A percentile compares a stretch with the other conserved stretches of the same genome.
Conservation (phyloP, 176 grass and related monocot genomes). For the Carex scoparia region DNA sequence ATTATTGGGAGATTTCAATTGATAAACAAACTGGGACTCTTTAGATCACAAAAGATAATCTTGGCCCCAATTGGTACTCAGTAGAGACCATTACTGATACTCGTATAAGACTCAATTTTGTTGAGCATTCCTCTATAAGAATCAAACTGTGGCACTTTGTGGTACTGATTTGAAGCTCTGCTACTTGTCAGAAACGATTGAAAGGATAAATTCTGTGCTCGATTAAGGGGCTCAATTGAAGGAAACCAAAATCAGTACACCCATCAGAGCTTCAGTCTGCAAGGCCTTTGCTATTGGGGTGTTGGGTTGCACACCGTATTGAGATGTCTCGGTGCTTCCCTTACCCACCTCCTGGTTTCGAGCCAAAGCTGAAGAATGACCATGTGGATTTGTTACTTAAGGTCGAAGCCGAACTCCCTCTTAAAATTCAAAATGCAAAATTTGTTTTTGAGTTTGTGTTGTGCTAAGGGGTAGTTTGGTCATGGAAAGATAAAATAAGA, state of each 20-base stretch:
- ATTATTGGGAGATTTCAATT: slow-evolving; percentile 5
- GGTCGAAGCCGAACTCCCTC: slow-evolving; percentile 24
- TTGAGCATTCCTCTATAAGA: slow-evolving; percentile 20
- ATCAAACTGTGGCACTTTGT: slow-evolving; percentile 9
- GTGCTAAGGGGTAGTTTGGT: neutral
- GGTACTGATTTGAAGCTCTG: slow-evolving; percentile 21
- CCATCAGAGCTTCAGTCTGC: slow-evolving; percentile 27
- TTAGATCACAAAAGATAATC: neutral
- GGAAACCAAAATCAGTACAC: neutral
- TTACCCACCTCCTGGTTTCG: slow-evolving; percentile 48
- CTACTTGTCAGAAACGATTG: slow-evolving; percentile 16
- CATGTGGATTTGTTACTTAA: slow-evolving; percentile 30
- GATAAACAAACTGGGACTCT: neutral
- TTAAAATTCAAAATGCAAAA: neutral
- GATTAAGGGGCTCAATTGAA: neutral
- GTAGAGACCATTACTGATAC: neutral
- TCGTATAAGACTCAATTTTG: neutral
- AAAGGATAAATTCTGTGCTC: slow-evolving; percentile 10
- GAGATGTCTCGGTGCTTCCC: slow-evolving; percentile 55
- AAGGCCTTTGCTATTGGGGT: slow-evolving; percentile 29
- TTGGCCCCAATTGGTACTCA: neutral
- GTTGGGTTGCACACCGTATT: slow-evolving; percentile 19
- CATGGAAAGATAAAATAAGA: neutral
- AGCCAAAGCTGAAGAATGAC: slow-evolving; percentile 27
- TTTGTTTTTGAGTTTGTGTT: neutral